Base-by-base conservation (phyloP, 2,329 filamentous ascomycete genomes). In the Ophiostoma himal-ulmi region DNA sequence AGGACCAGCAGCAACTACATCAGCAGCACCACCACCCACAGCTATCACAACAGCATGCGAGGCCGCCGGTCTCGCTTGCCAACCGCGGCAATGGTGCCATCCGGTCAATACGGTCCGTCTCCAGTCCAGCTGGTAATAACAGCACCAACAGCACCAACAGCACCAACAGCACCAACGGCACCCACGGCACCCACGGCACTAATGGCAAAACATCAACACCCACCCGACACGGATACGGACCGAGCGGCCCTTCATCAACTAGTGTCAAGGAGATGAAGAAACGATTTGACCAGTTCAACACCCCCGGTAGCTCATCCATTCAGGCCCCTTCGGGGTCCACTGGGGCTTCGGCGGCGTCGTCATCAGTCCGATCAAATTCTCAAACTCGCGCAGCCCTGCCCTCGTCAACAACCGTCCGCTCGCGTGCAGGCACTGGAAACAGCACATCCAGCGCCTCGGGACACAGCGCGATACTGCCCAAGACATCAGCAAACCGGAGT, bases 221-320 rank as follows among this genome's bases (percentile, higher is more conserved):
- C 20, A 36, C 62, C 20, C 34, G 62, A 8, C 62, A 39, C 17
- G 62, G 34, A 8, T 39, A 65, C 11, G 62, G 17, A 37, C 60
- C 60, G 7, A 36, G 6, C 60, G 34, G 30, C 60, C 17, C 60
- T 11, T 74, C 78, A 57, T 74, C 75, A 74, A 83, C 88, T n/a
- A 94, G 90, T 72, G 91, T 95, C 75, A 92, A 90, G 80, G 91
- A 95, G 77, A 83, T 95, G 73, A 89, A 91, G 76, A 92, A 89
- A 79, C 89, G 86, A 70, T 95, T 94, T 80, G 91, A 94, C 78
- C 87, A 89, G 76, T 88, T 73, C 78, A 72, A 68, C 68, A 72
- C 75, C 80, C 37, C 70, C 74, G 78, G 70, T 14, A 54, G 71
- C 57, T 71, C 73, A 22, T 22, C 70, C 22, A 65, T 71, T 6